Evolutionary conservation across 2,329 filamentous ascomycete species (phyloP).

Genomic region (Colletotrichum navitas): DNA sequence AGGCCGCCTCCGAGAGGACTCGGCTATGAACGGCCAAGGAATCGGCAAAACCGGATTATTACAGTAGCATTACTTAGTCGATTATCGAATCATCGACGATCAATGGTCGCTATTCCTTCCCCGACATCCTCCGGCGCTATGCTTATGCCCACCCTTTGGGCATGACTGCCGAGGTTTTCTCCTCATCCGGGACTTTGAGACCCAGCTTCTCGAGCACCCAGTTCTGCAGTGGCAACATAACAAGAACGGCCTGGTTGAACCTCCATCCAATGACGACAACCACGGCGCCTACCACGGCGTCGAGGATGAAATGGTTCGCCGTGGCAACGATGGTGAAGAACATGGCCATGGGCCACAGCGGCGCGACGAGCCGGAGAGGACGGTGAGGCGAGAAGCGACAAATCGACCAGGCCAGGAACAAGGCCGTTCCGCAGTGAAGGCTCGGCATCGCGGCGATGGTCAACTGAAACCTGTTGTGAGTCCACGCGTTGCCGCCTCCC

Average conservation of each 20-base stretch:
- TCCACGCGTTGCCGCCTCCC: conserved; percentile 53
- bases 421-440: conserved; percentile 59
- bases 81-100: not conserved
- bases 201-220: conserved; percentile 43
- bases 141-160: conserved; percentile 24
- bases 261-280: conserved; percentile 53
- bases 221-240: conserved; percentile 48
- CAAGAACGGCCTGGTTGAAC: conserved; percentile 46
- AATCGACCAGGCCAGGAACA: conserved; percentile 53
- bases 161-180: not conserved
- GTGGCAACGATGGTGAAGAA: conserved; percentile 56
- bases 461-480: conserved; percentile 59
- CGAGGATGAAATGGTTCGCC: conserved; percentile 55
- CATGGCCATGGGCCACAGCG: conserved; percentile 59
- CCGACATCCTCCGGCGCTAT: not conserved
- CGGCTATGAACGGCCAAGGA: not conserved
- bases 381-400: conserved; percentile 57
- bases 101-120: not conserved
- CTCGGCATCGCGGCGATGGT: conserved; percentile 64
- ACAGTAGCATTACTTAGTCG: not conserved
- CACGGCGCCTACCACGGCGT: conserved; percentile 52
- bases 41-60: not conserved
- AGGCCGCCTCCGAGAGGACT: not conserved
- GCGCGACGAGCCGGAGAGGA: conserved; percentile 52
- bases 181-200: conserved; percentile 33